phyloP scores from a whole-genome alignment of 2,329 filamentous ascomycete species.

The Calycina marina region DNA sequence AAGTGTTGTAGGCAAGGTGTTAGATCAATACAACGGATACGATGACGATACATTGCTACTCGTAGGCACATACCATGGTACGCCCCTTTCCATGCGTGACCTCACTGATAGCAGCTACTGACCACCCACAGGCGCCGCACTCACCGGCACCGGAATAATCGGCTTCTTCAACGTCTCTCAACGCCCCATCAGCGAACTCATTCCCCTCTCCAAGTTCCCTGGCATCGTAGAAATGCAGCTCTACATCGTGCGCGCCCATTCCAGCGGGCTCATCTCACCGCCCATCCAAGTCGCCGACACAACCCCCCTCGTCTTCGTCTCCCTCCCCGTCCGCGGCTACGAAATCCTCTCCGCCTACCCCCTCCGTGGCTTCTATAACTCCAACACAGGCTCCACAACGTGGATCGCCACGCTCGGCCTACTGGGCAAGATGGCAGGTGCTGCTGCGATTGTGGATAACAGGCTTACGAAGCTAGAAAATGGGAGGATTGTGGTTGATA shows the following conservation, averaged over 20 bases:
- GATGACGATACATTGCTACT: constrained; percentile 61
- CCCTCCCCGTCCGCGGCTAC: constrained; percentile 52
- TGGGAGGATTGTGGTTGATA: constrained; percentile 48
- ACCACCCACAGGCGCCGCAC: constrained; percentile 28
- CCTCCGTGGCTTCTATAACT: constrained; percentile 37
- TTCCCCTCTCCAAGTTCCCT: constrained; percentile 58
- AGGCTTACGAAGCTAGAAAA: constrained; percentile 42
- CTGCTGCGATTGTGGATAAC: constrained; percentile 57
- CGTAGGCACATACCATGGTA: constrained; percentile 63
- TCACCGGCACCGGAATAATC: constrained; percentile 60
- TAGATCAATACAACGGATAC: constrained; percentile 62
- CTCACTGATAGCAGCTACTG: not conserved
- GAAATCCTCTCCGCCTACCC: constrained; percentile 72
- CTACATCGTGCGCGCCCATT: constrained; percentile 65
- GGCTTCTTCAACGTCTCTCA: constrained; percentile 73
- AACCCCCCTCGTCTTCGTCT: constrained; percentile 42
- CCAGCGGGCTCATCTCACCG: constrained; percentile 43
- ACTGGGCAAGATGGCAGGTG: constrained; percentile 78
- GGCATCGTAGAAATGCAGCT: constrained; percentile 42
- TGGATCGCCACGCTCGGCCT: constrained; percentile 61
- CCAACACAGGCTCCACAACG: constrained; percentile 26
- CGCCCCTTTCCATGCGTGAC: constrained; percentile 4
- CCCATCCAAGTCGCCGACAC: constrained; percentile 31
- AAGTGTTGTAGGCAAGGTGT: constrained; percentile 55
- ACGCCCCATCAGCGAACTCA: constrained; percentile 47